Evolutionary conservation across 192 early-diverging fungal genomes (phyloP), one percentile per base, ranked within the genome.

Genomic region (Chytriomyces sp.): DNA sequence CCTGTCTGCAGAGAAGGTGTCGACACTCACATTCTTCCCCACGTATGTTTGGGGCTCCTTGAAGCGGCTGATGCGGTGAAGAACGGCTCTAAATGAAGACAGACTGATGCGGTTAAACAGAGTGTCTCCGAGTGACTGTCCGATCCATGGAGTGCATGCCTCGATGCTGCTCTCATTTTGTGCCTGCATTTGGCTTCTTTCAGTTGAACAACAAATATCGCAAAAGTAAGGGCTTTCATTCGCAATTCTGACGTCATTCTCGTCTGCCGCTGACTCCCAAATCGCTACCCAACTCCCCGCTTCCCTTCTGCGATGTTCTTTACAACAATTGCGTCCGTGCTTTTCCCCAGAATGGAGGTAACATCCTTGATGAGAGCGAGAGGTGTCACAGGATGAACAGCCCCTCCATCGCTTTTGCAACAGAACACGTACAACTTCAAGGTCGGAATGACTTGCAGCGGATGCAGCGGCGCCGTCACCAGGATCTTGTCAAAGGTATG

Each of bases 381-480:
- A 11, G 13, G 46, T 45, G 13, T 45, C 45, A 11, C 9, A 26
- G 18, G 11, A 45, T 35, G n/a, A 10, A 7, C 28, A 5, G 2
- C 44, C 10, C 28, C 28, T 2, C 28, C 28, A 1, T 35, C 28
- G 0, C 28, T 35, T 35, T 35, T 35, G 28, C 28, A 35, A 11
- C 69, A 84, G 83, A 62, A 77, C 61, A 80, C 79, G 48, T 92
- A 91, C 88, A 90, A 82, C 50, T 94, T 88, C 86, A 91, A 89
- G 35, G 93, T 94, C 76, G 88, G 77, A 72, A 94, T 94, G 93
- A 87, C 89, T 80, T 94, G 93, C 86, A 77, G 76, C 50, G 93
- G 93, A 44, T 94, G 93, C 89, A 86, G 85, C 24, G 87, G 87
- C 77, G 93, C 93, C 65, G 93, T 94, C 53, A 86, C 83, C 75